Conservation (phyloP, 805 yeast species). For the Cyberlindnera lachancei region DNA sequence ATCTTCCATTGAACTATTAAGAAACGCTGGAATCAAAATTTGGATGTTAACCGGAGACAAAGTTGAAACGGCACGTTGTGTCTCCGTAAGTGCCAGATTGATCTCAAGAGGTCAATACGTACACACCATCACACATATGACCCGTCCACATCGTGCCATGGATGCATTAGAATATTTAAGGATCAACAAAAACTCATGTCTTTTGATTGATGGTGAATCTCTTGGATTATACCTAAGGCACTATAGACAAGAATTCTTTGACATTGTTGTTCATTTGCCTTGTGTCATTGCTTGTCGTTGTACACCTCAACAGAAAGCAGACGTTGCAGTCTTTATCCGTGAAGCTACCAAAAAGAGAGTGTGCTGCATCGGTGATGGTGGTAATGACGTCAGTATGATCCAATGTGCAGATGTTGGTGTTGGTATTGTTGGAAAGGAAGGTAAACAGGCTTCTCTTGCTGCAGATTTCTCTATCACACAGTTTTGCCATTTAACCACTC, state of each 20-base stretch:
- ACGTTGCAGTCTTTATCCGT: conserved; percentile 77
- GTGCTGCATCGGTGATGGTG: conserved; percentile 99
- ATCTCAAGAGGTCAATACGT: conserved; percentile 92
- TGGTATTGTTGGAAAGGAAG: conserved; percentile 98
- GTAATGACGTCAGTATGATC: conserved; percentile 98
- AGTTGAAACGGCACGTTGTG: conserved; percentile 97
- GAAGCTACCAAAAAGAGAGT: conserved; percentile 80
- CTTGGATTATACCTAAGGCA: conserved; percentile 58
- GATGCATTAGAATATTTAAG: conserved; percentile 67
- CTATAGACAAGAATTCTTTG: conserved; percentile 67
- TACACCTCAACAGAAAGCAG: conserved; percentile 98
- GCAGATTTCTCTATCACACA: conserved; percentile 95
- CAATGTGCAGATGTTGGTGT: conserved; percentile 99
- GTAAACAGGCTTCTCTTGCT: conserved; percentile 93
- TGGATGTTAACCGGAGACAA: conserved; percentile 99
- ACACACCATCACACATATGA: conserved; percentile 69
- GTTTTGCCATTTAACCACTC: conserved; percentile 79
- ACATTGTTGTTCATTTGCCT: conserved; percentile 70
- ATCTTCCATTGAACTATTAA: conserved; percentile 79
- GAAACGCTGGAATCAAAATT: conserved; percentile 95
- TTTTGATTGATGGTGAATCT: conserved; percentile 92
- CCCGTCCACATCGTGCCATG: conserved; percentile 54
- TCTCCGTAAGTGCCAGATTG: conserved; percentile 89
- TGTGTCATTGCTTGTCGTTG: conserved; percentile 98
- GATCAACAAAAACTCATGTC: conserved; percentile 53